A percentile compares a stretch with the other conserved stretches of the same genome.
These are phyloP conservation scores for Tritrichomonas musculus DNA, from an alignment of 208 protist species.

Conservation along the genomic window DNA sequence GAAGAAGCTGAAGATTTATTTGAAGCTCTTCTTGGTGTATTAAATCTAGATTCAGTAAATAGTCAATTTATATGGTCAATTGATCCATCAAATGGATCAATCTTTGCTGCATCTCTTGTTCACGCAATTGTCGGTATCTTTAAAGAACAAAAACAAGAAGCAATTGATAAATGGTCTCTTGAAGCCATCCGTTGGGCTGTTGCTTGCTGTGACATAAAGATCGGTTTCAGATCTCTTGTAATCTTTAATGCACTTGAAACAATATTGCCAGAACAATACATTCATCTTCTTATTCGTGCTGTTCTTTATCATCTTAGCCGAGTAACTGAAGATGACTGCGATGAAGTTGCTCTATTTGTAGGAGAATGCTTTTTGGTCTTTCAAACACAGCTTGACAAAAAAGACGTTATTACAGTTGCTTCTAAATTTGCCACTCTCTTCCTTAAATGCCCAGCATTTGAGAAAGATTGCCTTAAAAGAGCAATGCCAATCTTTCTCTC, in stretches of 20 bases:
- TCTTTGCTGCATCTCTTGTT: background rate
- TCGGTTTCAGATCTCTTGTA: background rate
- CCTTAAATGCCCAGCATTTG: background rate
- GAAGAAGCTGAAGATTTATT: background rate
- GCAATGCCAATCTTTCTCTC: background rate
- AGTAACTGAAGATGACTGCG: background rate
- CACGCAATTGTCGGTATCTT: background rate
- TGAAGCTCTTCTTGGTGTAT: background rate
- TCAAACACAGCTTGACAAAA: background rate
- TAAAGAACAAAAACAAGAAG: background rate
- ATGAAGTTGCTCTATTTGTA: background rate
- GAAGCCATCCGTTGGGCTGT: slow-evolving; percentile 1
- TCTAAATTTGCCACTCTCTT: background rate
- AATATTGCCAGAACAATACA: background rate
- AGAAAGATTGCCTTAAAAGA: background rate
- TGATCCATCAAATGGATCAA: background rate
- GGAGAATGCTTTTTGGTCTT: background rate
- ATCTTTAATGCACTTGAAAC: background rate
- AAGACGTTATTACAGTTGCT: background rate
- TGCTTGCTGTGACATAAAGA: background rate
- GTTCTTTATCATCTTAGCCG: background rate
- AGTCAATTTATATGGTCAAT: too few species aligned
- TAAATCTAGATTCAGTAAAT: background rate
- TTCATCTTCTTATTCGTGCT: background rate
- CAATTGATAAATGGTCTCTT: background rate